Evolutionary conservation across 768 basidiomycete species (phyloP).

Genomic region (Nidularia pulvinata): DNA sequence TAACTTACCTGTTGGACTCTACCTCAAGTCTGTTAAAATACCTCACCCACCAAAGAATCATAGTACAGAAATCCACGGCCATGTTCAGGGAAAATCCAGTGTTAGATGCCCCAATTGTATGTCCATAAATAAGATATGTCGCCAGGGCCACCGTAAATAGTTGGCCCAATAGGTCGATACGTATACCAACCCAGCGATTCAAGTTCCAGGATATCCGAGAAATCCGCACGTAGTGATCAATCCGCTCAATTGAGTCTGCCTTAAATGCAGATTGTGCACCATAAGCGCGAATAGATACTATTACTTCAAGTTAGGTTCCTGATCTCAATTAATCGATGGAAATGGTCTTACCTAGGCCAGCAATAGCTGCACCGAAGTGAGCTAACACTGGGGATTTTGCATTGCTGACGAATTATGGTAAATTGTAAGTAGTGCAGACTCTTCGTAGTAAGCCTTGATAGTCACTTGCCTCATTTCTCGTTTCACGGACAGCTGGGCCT

Average conservation of each 20-base stretch:
- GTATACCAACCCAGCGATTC: slow-evolving; percentile 46
- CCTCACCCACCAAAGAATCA: slow-evolving; percentile 2
- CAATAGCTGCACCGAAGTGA: slow-evolving; percentile 37
- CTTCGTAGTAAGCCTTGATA: slow-evolving; percentile 22
- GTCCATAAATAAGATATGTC: slow-evolving; percentile 13
- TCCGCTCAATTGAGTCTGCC: slow-evolving; percentile 43
- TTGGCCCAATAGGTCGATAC: slow-evolving; percentile 48
- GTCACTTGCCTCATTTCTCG: slow-evolving; percentile 35
- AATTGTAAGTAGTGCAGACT: slow-evolving; percentile 16
- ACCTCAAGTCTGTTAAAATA: slow-evolving; percentile 1
- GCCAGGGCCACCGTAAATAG: slow-evolving; percentile 1
- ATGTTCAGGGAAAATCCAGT: slow-evolving; percentile 60
- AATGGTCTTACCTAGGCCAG: slow-evolving; percentile 36
- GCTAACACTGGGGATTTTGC: slow-evolving; percentile 29
- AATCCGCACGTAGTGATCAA: slow-evolving; percentile 51
- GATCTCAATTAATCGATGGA: background rate
- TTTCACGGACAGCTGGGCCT: slow-evolving; percentile 33
- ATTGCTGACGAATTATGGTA: slow-evolving; percentile 1
- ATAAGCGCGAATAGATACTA: slow-evolving; percentile 66
- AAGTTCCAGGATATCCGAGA: slow-evolving; percentile 50
- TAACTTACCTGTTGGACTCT: slow-evolving; percentile 2
- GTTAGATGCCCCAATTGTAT: slow-evolving; percentile 31
- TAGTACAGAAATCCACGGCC: slow-evolving; percentile 29
- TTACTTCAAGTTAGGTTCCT: background rate
- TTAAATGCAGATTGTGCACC: slow-evolving; percentile 55